phyloP scores from a whole-genome alignment of 2,329 filamentous ascomycete genomes.

The Beauveria asiatica region DNA sequence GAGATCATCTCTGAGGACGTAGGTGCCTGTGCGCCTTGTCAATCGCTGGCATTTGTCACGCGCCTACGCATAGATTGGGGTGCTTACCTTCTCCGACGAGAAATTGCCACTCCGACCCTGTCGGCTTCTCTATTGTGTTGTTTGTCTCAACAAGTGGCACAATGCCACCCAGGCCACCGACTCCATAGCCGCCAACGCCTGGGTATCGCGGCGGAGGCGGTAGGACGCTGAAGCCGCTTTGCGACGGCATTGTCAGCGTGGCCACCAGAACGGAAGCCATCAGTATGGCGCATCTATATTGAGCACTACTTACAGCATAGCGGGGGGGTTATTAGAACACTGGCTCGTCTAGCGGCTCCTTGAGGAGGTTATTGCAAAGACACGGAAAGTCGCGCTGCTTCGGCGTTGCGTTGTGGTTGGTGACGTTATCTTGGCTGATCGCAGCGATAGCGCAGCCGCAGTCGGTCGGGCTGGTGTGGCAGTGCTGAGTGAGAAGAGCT shows the following conservation, averaged over 20 bases:
- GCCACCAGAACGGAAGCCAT: background rate
- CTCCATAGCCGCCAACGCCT: constrained; percentile 61
- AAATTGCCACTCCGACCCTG: constrained; percentile 78
- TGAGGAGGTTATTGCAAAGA: background rate
- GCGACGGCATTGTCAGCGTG: constrained; percentile 6
- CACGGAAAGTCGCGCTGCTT: constrained; percentile 4
- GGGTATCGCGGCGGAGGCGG: constrained; percentile 83
- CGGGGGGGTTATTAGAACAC: background rate
- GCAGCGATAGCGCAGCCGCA: background rate
- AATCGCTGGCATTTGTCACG: background rate
- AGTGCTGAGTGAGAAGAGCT: background rate
- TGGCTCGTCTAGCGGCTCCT: background rate
- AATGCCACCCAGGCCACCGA: constrained; percentile 57
- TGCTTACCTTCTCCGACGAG: constrained; percentile 79
- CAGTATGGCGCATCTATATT: background rate
- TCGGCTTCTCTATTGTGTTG: constrained; percentile 74
- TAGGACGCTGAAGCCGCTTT: constrained; percentile 54
- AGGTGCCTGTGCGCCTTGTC: constrained; percentile 55
- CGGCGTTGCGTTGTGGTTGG: background rate
- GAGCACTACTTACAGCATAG: constrained; percentile 3
- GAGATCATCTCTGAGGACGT: constrained; percentile 82
- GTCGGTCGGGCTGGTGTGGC: background rate
- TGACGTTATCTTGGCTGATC: background rate
- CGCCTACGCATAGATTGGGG: background rate
- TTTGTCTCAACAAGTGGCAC: constrained; percentile 85